These are phyloP conservation scores for Laguncularia racemosa DNA, from an alignment of 345 rosid species.

Conservation along the genomic window DNA sequence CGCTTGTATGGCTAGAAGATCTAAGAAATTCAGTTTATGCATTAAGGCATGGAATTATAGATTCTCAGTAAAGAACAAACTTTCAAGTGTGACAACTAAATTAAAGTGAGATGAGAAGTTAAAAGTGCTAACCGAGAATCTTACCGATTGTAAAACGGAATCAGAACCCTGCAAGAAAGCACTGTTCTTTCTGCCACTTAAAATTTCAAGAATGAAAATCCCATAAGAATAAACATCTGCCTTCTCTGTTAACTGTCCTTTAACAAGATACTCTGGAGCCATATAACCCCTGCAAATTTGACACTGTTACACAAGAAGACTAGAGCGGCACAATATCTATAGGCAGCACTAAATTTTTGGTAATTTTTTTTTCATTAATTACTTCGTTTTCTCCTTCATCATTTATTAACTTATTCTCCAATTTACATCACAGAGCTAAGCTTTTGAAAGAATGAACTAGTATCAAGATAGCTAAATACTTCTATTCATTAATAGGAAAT, in stretches of 20 bases:
- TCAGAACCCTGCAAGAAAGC: slow-evolving; percentile 4
- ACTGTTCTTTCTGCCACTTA: slow-evolving; percentile 12
- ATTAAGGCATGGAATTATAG: no score
- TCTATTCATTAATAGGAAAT: background rate
- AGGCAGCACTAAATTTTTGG: no score
- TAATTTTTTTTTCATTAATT: no score
- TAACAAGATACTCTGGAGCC: slow-evolving; percentile 21
- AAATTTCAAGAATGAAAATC: slow-evolving; percentile 11
- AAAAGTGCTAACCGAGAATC: background rate
- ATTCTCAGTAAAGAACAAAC: background rate
- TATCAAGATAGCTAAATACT: no score
- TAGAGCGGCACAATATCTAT: background rate
- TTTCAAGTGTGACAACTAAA: background rate
- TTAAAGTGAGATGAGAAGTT: background rate
- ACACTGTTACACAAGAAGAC: background rate
- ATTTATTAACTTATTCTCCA: no score
- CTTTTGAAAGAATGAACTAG: no score
- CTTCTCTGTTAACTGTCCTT: slow-evolving; percentile 17
- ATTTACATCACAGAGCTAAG: no score
- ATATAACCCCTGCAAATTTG: slow-evolving; percentile 17
- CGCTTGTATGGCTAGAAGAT: no score
- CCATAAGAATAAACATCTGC: slow-evolving; percentile 15
- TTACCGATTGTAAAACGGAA: slow-evolving; percentile 6
- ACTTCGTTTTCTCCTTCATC: no score
- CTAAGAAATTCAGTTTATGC: background rate